Evolutionary conservation across 2,329 filamentous ascomycete species (phyloP).

Genomic region (Cladophialophora carrionii): DNA sequence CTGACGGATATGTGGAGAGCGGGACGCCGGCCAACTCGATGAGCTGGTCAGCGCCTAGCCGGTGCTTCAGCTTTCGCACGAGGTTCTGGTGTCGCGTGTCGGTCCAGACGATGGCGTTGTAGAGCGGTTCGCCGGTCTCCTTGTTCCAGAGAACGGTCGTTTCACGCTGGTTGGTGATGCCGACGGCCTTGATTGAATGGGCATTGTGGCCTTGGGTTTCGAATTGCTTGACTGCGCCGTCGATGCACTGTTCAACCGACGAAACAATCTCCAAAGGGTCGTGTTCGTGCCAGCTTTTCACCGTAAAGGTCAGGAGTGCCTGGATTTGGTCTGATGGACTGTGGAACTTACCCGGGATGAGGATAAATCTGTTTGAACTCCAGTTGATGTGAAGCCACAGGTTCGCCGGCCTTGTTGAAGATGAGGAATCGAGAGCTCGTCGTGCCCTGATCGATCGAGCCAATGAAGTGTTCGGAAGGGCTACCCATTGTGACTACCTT

Average conservation of each 20-base stretch:
- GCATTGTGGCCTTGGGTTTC: slow-evolving; percentile 67
- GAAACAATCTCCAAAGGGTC: slow-evolving; percentile 75
- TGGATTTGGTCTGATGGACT: background rate
- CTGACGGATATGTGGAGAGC: slow-evolving; percentile 84
- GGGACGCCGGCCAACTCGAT: slow-evolving; percentile 76
- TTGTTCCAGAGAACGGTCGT: slow-evolving; percentile 85
- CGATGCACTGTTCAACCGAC: slow-evolving; percentile 78
- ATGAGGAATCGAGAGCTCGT: slow-evolving; percentile 89
- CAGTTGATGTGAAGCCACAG: slow-evolving; percentile 80
- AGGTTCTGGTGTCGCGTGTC: slow-evolving; percentile 78
- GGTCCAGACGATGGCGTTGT: slow-evolving; percentile 88
- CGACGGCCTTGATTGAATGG: slow-evolving; percentile 72
- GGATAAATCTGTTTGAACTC: slow-evolving; percentile 86
- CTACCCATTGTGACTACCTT: slow-evolving; percentile 30
- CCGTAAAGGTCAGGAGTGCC: slow-evolving; percentile 5
- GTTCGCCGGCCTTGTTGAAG: slow-evolving; percentile 77
- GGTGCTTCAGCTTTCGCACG: slow-evolving; percentile 74
- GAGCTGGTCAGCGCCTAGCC: slow-evolving; percentile 69
- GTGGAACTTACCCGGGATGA: slow-evolving; percentile 68
- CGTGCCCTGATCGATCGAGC: slow-evolving; percentile 88
- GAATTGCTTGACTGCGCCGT: slow-evolving; percentile 73
- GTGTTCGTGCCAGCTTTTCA: slow-evolving; percentile 80
- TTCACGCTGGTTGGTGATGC: slow-evolving; percentile 89
- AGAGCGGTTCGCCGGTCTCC: slow-evolving; percentile 75
- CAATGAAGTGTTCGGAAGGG: slow-evolving; percentile 68